Percentiles rank a stretch among this genome's conserved stretches.
phyloP scores from a whole-genome alignment of 495 filamentous ascomycete genomes.

The Cryomyces antarcticus region DNA sequence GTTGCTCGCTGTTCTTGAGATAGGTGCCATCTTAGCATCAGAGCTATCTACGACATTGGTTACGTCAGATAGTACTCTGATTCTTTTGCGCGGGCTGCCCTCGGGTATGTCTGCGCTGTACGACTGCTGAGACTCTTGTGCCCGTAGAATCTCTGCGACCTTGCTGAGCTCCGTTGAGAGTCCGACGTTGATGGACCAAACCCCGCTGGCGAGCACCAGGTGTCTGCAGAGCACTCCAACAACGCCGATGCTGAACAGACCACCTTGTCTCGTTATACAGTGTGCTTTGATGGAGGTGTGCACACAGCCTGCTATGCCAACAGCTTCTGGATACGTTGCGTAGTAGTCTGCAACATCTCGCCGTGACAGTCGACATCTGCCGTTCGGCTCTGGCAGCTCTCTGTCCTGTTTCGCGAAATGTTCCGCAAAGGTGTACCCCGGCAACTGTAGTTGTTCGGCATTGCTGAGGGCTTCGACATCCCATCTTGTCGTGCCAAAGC shows the following conservation, averaged over 20 bases:
- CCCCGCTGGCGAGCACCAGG: constrained; percentile 43
- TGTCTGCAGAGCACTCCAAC: constrained; percentile 36
- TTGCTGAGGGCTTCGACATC: constrained; percentile 29
- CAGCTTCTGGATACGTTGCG: constrained; percentile 31
- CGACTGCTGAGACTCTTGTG: constrained; percentile 7
- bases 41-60: too few species aligned
- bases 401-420: constrained; percentile 27
- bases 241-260: constrained; percentile 32
- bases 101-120: constrained; percentile 1
- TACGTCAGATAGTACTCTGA: too few species aligned
- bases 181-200: constrained; percentile 32
- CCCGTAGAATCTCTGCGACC: too few species aligned
- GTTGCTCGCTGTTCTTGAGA: too few species aligned
- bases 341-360: constrained; percentile 39
- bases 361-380: constrained; percentile 27
- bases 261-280: constrained; percentile 23
- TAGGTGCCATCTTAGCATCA: too few species aligned
- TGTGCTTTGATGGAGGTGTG: constrained; percentile 22
- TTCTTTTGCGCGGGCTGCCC: too few species aligned
- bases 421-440: constrained; percentile 38
- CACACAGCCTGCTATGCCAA: constrained; percentile 31
- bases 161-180: too few species aligned
- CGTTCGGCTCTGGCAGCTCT: constrained; percentile 28
- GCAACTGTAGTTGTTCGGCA: constrained; percentile 43
- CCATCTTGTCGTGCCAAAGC: constrained; percentile 32